Conservation (phyloP, 345 rosid species). For the Hibiscus trionum region DNA sequence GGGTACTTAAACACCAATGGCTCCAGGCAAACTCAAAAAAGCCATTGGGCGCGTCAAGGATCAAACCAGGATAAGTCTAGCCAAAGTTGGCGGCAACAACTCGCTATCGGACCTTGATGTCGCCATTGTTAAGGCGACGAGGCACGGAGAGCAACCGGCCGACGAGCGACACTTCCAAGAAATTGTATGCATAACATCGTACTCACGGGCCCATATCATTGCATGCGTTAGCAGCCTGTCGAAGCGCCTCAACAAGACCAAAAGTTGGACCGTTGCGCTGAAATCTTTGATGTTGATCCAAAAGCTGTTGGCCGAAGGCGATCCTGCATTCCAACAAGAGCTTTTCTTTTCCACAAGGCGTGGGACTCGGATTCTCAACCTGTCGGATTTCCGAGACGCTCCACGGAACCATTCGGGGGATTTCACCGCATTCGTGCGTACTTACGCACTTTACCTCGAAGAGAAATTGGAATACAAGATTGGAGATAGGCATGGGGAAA, state of each 20-base stretch:
- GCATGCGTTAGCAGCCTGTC: conserved; percentile 39
- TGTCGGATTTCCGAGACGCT: conserved; percentile 70
- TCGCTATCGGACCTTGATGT: conserved; percentile 67
- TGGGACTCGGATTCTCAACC: conserved; percentile 71
- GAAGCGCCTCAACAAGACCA: conserved; percentile 68
- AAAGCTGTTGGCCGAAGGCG: conserved; percentile 55
- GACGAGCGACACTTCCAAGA: conserved; percentile 74
- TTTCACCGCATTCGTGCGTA: conserved; percentile 74
- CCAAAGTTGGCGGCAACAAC: conserved; percentile 66
- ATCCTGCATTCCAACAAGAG: conserved; percentile 75
- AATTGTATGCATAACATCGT: conserved; percentile 62
- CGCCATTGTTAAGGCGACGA: conserved; percentile 80
- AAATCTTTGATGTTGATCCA: conserved; percentile 70
- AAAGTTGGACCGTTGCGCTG: conserved; percentile 80
- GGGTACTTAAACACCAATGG: conserved; percentile 29
- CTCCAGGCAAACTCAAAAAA: conserved; percentile 56
- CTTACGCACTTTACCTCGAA: conserved; percentile 67
- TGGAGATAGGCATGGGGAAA: conserved; percentile 51
- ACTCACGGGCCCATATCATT: conserved; percentile 19
- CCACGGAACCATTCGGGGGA: conserved; percentile 66
- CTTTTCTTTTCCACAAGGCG: conserved; percentile 80
- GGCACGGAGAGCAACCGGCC: conserved; percentile 80
- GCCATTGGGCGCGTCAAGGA: conserved; percentile 87
- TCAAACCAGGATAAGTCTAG: conserved; percentile 79
- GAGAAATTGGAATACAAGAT: conserved; percentile 68